Evolutionary conservation across 305 asterid genomes (phyloP).

Genomic region (Rubia peregrina): DNA sequence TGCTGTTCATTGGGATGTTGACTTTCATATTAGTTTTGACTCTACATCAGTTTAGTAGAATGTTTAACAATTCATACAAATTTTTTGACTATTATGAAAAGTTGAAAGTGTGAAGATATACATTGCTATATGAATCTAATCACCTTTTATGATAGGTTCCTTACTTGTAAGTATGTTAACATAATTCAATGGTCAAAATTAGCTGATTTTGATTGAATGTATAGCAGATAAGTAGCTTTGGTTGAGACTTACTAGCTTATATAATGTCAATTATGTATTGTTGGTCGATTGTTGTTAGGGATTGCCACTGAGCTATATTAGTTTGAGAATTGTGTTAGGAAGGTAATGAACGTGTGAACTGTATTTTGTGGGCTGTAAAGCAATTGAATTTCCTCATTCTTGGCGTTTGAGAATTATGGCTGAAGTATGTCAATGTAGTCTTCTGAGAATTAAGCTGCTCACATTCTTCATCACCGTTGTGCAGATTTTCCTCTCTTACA

Average conservation of each 20-base stretch:
- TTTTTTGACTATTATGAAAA: background rate
- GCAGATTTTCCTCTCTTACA: slow-evolving; percentile 71
- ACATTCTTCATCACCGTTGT: background rate
- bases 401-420: background rate
- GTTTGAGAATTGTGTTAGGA: background rate
- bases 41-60: background rate
- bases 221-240: background rate
- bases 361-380: background rate
- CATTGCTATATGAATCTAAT: background rate
- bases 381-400: background rate
- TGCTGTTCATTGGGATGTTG: slow-evolving; percentile 90
- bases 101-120: background rate
- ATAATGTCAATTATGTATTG: too few species aligned
- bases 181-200: background rate
- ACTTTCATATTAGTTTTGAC: slow-evolving; percentile 61
- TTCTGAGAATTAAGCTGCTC: background rate
- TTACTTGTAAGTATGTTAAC: background rate
- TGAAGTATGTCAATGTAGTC: background rate
- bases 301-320: too few species aligned
- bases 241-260: too few species aligned
- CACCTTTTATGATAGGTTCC: background rate
- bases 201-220: background rate
- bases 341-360: background rate
- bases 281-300: too few species aligned
- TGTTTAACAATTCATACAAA: background rate